These are phyloP conservation scores for Achlya hypogyna DNA, from an alignment of 352 stramenopile species.

Conservation along the genomic window DNA sequence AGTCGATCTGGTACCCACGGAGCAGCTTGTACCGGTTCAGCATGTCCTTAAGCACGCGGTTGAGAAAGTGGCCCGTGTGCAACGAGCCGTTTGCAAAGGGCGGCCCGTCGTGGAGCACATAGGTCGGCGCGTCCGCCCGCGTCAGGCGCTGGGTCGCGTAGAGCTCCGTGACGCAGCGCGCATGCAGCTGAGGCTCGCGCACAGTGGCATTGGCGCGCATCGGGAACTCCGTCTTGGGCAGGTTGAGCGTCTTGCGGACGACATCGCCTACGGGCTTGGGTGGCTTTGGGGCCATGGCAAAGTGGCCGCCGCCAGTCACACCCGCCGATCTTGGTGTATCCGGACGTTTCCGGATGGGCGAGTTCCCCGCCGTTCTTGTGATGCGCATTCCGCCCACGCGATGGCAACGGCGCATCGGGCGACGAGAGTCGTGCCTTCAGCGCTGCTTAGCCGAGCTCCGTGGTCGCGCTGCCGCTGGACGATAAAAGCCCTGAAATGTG, in stretches of 20 bases:
- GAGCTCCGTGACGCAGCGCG: conserved; percentile 50
- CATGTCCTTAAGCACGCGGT: conserved; percentile 95
- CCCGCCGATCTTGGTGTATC: not conserved
- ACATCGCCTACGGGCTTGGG: conserved; percentile 53
- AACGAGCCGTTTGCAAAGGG: conserved; percentile 98
- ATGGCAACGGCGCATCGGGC: no score
- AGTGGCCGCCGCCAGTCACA: not conserved
- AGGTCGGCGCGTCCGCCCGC: conserved; percentile 37
- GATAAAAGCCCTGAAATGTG: no score
- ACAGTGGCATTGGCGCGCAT: conserved; percentile 93
- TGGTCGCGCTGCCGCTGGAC: no score
- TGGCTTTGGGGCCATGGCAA: conserved; percentile 3
- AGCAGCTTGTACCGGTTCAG: conserved; percentile 96
- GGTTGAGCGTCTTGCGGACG: conserved; percentile 89
- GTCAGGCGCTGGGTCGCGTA: conserved; percentile 41
- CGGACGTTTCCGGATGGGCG: not conserved
- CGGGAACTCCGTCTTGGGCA: conserved; percentile 92
- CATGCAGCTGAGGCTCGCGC: conserved; percentile 62
- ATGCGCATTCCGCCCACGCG: no score
- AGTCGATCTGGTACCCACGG: conserved; percentile 89
- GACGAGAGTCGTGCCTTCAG: no score
- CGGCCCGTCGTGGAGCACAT: conserved; percentile 96
- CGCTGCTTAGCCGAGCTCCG: no score
- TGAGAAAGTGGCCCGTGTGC: conserved; percentile 95
- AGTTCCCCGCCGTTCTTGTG: not conserved